These are phyloP conservation scores for Paratrypanosoma confusum DNA, from an alignment of 208 protist species.

Conservation along the genomic window DNA sequence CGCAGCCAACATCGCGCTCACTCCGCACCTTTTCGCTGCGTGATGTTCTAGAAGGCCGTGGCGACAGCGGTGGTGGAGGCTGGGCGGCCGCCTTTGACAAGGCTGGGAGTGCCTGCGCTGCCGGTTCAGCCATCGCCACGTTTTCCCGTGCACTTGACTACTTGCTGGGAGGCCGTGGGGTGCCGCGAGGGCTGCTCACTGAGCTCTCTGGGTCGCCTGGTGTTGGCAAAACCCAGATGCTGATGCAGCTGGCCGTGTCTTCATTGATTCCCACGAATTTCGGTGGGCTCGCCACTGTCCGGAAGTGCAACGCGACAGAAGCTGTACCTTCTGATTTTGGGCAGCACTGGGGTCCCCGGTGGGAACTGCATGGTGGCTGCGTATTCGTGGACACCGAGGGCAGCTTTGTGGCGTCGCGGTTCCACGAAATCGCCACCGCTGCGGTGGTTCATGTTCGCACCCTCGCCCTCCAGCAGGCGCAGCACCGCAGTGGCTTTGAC, in stretches of 20 bases:
- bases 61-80: too few relatives aligned
- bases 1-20: too few relatives aligned
- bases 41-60: too few relatives aligned
- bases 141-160: conserved; percentile 64
- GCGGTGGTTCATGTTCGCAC: conserved; percentile 30
- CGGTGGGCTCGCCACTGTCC: conserved; percentile 32
- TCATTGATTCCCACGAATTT: conserved; percentile 50
- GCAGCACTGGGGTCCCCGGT: too few relatives aligned
- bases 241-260: conserved; percentile 80
- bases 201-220: conserved; percentile 84
- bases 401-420: conserved; percentile 65
- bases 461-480: conserved; percentile 6
- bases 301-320: background rate
- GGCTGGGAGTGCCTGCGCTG: too few relatives aligned
- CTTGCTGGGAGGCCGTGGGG: conserved; percentile 52
- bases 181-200: conserved; percentile 46
- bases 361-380: conserved; percentile 36
- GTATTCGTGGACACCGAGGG: conserved; percentile 91
- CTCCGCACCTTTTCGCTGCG: too few relatives aligned
- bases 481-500: conserved; percentile 1
- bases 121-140: conserved; percentile 61
- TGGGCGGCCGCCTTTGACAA: too few relatives aligned
- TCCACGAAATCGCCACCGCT: conserved; percentile 54
- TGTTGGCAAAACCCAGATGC: conserved; percentile 87
- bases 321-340: too few relatives aligned